Evolutionary conservation across 495 filamentous ascomycete genomes (phyloP).

Genomic region (Penicillium bovifimosum): DNA sequence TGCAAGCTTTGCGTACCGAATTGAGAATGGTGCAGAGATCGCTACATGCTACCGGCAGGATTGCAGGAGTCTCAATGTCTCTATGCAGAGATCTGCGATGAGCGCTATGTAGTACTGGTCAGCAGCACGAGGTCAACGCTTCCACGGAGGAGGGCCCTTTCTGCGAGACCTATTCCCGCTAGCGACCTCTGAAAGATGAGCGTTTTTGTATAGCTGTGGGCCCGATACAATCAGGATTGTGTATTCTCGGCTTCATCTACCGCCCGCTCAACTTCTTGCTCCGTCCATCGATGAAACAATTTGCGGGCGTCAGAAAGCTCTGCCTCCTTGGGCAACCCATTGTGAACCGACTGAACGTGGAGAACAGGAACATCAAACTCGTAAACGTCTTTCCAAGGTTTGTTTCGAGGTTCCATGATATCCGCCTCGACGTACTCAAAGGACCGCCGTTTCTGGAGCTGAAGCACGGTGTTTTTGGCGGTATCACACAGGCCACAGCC

Average conservation of each 20-base stretch:
- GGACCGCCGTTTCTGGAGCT: conserved; percentile 60
- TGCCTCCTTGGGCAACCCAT: conserved; percentile 18
- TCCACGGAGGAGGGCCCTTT: too few relatives aligned
- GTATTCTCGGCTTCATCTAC: conserved; percentile 58
- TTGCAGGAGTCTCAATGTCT: too few relatives aligned
- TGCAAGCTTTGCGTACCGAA: too few relatives aligned
- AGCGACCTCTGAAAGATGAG: too few relatives aligned
- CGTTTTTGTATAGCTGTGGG: too few relatives aligned
- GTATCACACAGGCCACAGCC: conserved; percentile 75
- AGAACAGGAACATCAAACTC: conserved; percentile 91
- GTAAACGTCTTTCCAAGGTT: conserved; percentile 73
- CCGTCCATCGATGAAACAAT: conserved; percentile 77
- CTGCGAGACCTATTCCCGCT: too few relatives aligned
- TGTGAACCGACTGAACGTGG: conserved; percentile 51
- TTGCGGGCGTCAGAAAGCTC: conserved; percentile 56
- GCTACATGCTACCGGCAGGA: too few relatives aligned
- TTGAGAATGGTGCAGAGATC: too few relatives aligned
- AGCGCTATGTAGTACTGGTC: too few relatives aligned
- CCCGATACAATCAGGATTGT: neutral
- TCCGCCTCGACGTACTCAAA: conserved; percentile 78
- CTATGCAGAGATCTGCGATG: too few relatives aligned
- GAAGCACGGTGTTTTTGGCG: conserved; percentile 65
- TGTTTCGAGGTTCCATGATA: conserved; percentile 60
- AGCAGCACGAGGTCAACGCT: too few relatives aligned
- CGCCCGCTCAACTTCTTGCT: conserved; percentile 60